A percentile compares a stretch with the other conserved stretches of the same genome.
phyloP scores from a whole-genome alignment of 2,329 filamentous ascomycete genomes.

The Geoglossum cookeanum region DNA sequence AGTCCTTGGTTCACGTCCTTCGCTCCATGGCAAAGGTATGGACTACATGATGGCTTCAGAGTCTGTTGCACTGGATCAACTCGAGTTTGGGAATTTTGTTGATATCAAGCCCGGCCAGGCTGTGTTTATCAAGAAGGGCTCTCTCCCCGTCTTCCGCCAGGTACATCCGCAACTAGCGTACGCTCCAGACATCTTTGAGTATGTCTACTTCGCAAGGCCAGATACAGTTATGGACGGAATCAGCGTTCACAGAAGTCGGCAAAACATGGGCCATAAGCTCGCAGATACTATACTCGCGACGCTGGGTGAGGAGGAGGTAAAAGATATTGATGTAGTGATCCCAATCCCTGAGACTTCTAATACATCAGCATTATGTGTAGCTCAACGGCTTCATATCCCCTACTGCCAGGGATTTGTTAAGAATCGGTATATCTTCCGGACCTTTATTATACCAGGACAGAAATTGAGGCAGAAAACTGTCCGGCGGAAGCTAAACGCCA shows the following conservation, averaged over 20 bases:
- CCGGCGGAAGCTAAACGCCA: conserved; percentile 73
- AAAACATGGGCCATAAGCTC: conserved; percentile 71
- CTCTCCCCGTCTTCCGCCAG: conserved; percentile 51
- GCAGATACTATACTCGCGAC: conserved; percentile 51
- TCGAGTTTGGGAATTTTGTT: conserved; percentile 56
- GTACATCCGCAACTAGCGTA: conserved; percentile 50
- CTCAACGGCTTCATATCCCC: conserved; percentile 56
- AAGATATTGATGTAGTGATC: conserved; percentile 68
- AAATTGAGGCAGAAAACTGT: conserved; percentile 67
- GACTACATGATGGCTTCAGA: conserved; percentile 91
- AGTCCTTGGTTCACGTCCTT: conserved; percentile 55
- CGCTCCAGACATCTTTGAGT: conserved; percentile 73
- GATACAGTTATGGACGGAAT: conserved; percentile 77
- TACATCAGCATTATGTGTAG: conserved; percentile 57
- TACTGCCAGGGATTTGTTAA: conserved; percentile 73
- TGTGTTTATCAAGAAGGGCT: conserved; percentile 61
- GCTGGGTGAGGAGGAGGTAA: conserved; percentile 48
- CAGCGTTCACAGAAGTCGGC: conserved; percentile 62
- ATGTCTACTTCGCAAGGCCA: conserved; percentile 70
- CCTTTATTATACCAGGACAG: conserved; percentile 76
- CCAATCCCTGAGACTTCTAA: conserved; percentile 72
- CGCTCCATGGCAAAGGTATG: conserved; percentile 40
- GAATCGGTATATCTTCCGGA: conserved; percentile 76
- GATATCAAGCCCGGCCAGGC: conserved; percentile 73
- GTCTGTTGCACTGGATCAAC: conserved; percentile 63